phyloP scores from a whole-genome alignment of 164 flowering plant species.

The Sedum album region DNA sequence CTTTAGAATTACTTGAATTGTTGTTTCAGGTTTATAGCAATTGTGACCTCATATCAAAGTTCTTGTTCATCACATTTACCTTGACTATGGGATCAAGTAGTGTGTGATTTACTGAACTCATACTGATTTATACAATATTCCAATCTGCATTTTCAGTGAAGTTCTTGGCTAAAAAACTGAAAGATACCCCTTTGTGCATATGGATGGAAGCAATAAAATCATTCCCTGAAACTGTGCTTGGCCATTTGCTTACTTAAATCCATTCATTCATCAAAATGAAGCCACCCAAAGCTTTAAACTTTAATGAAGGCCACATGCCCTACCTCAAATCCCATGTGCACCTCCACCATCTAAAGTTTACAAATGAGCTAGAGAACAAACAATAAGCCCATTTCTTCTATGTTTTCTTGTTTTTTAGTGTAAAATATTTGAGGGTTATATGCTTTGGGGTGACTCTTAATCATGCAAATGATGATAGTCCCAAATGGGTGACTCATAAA shows the following conservation, averaged over 20 bases:
- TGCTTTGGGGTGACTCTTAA: no score
- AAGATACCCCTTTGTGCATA: not conserved
- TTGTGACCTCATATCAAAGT: no score
- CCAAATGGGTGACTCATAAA: no score
- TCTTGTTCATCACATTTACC: no score
- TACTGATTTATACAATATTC: not conserved
- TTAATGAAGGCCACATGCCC: not conserved
- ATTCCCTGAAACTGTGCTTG: not conserved
- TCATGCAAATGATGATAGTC: no score
- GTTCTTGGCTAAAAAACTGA: not conserved
- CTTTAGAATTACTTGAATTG: no score
- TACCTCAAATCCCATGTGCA: not conserved
- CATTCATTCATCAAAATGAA: not conserved
- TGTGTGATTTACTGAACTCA: not conserved
- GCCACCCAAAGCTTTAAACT: not conserved
- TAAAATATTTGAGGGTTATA: no score
- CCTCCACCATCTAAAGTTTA: not conserved
- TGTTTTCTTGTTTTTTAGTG: no score
- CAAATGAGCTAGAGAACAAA: not conserved
- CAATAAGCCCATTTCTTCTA: not conserved
- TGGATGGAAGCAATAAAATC: not conserved
- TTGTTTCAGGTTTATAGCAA: no score
- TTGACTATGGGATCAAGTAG: not conserved
- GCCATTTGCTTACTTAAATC: not conserved
- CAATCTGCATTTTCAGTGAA: no score